Evolutionary conservation across 2,329 filamentous ascomycete species (phyloP).

Genomic region (Diaporthe sp.): DNA sequence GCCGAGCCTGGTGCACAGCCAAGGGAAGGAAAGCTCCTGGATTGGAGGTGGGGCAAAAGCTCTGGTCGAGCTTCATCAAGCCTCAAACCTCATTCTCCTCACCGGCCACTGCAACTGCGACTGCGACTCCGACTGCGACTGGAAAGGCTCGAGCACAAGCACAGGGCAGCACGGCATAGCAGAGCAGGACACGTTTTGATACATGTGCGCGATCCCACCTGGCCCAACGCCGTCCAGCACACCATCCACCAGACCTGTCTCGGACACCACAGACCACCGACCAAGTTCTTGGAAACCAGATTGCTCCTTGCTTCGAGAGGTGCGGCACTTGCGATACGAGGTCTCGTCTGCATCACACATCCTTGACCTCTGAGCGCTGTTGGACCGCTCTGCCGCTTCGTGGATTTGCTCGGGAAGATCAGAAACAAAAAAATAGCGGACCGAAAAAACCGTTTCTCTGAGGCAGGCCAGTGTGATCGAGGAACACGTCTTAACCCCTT

Average conservation of each 20-base stretch:
- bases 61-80: background rate
- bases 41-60: background rate
- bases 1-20: slow-evolving; percentile 1
- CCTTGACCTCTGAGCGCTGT: background rate
- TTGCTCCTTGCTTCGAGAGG: background rate
- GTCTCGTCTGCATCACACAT: background rate
- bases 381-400: background rate
- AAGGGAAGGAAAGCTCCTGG: background rate
- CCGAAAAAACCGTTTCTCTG: slow-evolving; percentile 23
- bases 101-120: background rate
- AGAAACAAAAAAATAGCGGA: background rate
- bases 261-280: slow-evolving; percentile 18
- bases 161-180: background rate
- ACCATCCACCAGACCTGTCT: slow-evolving; percentile 25
- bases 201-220: slow-evolving; percentile 7
- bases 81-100: background rate
- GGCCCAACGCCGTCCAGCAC: background rate
- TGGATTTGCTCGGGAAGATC: background rate
- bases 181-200: slow-evolving; percentile 7
- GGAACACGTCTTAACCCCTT: background rate
- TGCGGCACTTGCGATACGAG: slow-evolving; percentile 36
- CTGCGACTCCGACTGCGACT: background rate
- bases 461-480: background rate
- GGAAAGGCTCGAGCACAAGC: slow-evolving; percentile 1
- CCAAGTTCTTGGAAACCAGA: slow-evolving; percentile 30